phyloP scores from a whole-genome alignment of 345 rosid genomes.

The Pelargonium nanum region DNA sequence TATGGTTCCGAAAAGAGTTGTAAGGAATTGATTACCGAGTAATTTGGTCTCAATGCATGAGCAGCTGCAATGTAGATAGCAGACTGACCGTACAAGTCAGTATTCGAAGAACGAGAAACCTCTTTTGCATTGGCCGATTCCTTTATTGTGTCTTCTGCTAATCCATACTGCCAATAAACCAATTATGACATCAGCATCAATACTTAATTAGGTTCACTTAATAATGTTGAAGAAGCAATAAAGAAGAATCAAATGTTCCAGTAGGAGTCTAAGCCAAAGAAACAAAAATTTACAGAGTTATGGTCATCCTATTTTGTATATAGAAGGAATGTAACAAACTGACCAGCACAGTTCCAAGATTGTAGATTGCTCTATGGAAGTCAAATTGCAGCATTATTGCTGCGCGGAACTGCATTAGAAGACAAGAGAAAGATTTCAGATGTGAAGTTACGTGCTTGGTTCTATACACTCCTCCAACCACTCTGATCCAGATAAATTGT shows the following conservation, averaged over 20 bases:
- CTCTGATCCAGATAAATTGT: constrained; percentile 18
- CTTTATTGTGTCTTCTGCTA: constrained; percentile 90
- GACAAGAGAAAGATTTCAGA: constrained; percentile 15
- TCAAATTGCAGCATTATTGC: constrained; percentile 93
- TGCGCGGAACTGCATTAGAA: constrained; percentile 69
- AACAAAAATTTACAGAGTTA: background rate
- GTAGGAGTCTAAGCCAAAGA: background rate
- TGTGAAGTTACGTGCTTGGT: constrained; percentile 16
- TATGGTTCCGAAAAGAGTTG: background rate
- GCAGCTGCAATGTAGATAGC: constrained; percentile 98
- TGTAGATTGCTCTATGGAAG: constrained; percentile 95
- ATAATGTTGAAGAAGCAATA: background rate
- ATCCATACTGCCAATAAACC: constrained; percentile 57
- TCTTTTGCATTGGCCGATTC: constrained; percentile 55
- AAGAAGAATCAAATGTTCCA: constrained; percentile 4
- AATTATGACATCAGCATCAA: constrained; percentile 4
- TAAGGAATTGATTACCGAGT: constrained; percentile 45
- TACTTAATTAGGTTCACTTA: background rate
- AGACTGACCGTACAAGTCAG: constrained; percentile 92
- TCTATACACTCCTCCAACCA: constrained; percentile 19
- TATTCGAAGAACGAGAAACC: constrained; percentile 34
- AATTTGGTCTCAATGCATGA: constrained; percentile 93
- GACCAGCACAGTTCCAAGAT: constrained; percentile 97
- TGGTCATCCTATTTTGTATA: constrained; percentile 2
- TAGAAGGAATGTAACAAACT: constrained; percentile 20